Evolutionary conservation across 2,329 filamentous ascomycete genomes (phyloP).

Genomic region (Pseudogymnoascus sp.): DNA sequence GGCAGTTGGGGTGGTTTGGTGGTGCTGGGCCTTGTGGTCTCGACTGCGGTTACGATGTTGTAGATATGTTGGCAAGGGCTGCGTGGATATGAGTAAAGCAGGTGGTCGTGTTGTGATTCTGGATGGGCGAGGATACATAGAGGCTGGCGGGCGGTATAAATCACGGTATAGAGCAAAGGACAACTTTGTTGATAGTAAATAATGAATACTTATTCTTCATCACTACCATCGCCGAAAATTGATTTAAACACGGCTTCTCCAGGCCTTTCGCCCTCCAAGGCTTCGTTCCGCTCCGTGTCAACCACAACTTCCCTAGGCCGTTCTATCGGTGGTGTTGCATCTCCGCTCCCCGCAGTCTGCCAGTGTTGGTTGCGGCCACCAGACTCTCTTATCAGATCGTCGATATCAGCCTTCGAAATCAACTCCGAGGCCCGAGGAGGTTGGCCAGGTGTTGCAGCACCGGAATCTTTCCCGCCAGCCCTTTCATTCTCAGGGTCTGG

Average conservation of each 20-base stretch:
- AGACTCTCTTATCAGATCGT: slow-evolving; percentile 43
- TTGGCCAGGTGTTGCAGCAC: slow-evolving; percentile 12
- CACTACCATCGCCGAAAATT: slow-evolving; percentile 86
- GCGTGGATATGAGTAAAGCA: not conserved
- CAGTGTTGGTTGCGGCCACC: slow-evolving; percentile 25
- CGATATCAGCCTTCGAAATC: slow-evolving; percentile 46
- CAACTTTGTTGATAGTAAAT: not conserved
- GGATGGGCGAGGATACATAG: not conserved
- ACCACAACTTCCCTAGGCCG: slow-evolving; percentile 34
- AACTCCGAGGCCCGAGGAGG: slow-evolving; percentile 35
- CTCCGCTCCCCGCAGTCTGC: slow-evolving; percentile 9
- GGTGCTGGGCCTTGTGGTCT: not conserved
- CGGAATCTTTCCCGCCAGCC: slow-evolving; percentile 17
- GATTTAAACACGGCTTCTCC: slow-evolving; percentile 78
- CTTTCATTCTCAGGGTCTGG: slow-evolving; percentile 35
- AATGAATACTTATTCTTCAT: slow-evolving; percentile 38
- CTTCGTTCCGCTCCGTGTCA: slow-evolving; percentile 69
- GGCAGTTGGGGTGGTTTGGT: not conserved
- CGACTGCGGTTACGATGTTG: not conserved
- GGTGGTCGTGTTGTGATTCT: not conserved
- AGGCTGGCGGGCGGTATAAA: not conserved
- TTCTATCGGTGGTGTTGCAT: slow-evolving; percentile 13
- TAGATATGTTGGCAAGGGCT: not conserved
- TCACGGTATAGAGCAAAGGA: not conserved
- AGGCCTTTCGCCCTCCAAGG: slow-evolving; percentile 63